These are phyloP conservation scores for Aureobasidium namibiae DNA, from an alignment of 2,329 filamentous ascomycete species.

Conservation along the genomic window DNA sequence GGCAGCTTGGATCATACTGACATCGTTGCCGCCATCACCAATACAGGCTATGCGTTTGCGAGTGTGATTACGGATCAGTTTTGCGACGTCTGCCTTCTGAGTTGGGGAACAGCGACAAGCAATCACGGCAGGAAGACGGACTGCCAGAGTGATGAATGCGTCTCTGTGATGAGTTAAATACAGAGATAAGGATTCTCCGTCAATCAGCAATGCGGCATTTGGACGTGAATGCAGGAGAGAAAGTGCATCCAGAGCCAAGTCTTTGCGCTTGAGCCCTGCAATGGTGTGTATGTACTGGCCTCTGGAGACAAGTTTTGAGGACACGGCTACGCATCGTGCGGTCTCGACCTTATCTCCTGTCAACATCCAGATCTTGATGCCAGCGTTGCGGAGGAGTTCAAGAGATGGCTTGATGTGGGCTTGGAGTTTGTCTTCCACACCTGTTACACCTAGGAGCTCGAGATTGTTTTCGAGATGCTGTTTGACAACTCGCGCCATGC, in stretches of 20 bases:
- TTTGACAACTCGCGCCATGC: conserved; percentile 71
- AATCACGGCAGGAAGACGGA: conserved; percentile 82
- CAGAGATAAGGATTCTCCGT: conserved; percentile 80
- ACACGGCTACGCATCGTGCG: conserved; percentile 89
- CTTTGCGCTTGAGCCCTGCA: conserved; percentile 63
- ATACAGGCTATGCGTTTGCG: conserved; percentile 97
- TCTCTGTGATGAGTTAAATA: conserved; percentile 75
- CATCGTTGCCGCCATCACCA: conserved; percentile 95
- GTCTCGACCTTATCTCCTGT: conserved; percentile 98
- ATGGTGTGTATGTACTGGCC: conserved; percentile 96
- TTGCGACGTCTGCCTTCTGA: conserved; percentile 91
- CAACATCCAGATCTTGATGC: conserved; percentile 99
- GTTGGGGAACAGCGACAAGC: conserved; percentile 95
- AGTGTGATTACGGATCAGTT: conserved; percentile 81
- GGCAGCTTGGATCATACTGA: conserved; percentile 97
- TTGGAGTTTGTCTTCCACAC: conserved; percentile 95
- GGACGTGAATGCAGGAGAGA: conserved; percentile 79
- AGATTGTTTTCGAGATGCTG: conserved; percentile 79
- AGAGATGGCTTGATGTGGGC: conserved; percentile 91
- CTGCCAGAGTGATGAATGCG: conserved; percentile 82
- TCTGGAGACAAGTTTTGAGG: conserved; percentile 83
- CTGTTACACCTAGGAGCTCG: conserved; percentile 92
- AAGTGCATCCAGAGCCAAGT: conserved; percentile 77
- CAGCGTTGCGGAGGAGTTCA: conserved; percentile 89
- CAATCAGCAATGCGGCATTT: conserved; percentile 84